Percentiles rank a stretch among this genome's conserved stretches.
Conservation (phyloP, 345 rosid species). For the Noccaea bulbosa region DNA sequence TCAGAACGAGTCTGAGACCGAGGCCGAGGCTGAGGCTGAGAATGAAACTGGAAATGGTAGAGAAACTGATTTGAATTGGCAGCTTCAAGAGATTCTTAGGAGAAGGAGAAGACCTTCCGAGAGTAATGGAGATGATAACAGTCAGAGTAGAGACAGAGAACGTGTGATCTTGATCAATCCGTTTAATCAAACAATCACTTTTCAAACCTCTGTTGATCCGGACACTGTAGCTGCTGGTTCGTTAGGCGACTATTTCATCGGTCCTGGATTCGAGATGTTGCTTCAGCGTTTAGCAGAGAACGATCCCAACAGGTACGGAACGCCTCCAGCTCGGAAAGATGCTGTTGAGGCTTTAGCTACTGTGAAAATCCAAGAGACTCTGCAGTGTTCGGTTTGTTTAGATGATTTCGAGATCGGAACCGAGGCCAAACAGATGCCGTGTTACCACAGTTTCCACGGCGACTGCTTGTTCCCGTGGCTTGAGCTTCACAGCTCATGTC, state of each 20-base stretch:
- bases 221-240: slow-evolving; percentile 49
- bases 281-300: slow-evolving; percentile 88
- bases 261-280: slow-evolving; percentile 82
- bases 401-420: slow-evolving; percentile 72
- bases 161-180: slow-evolving; percentile 58
- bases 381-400: slow-evolving; percentile 84
- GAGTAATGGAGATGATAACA: slow-evolving; percentile 36
- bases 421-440: slow-evolving; percentile 80
- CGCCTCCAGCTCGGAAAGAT: slow-evolving; percentile 82
- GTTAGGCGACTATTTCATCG: slow-evolving; percentile 75
- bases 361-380: slow-evolving; percentile 56
- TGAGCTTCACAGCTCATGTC: slow-evolving; percentile 93
- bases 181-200: slow-evolving; percentile 50
- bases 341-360: slow-evolving; percentile 70
- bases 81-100: slow-evolving; percentile 61
- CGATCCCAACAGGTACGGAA: slow-evolving; percentile 81
- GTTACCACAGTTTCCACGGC: slow-evolving; percentile 75
- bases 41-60: slow-evolving; percentile 32
- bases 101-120: slow-evolving; percentile 73
- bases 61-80: slow-evolving; percentile 58
- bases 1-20: slow-evolving; percentile 40
- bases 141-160: slow-evolving; percentile 31
- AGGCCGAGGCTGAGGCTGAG: neutral
- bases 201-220: slow-evolving; percentile 60
- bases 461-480: slow-evolving; percentile 83